Evolutionary conservation across 257 asterid genomes (phyloP).

Genomic region (Salvia splendens): DNA sequence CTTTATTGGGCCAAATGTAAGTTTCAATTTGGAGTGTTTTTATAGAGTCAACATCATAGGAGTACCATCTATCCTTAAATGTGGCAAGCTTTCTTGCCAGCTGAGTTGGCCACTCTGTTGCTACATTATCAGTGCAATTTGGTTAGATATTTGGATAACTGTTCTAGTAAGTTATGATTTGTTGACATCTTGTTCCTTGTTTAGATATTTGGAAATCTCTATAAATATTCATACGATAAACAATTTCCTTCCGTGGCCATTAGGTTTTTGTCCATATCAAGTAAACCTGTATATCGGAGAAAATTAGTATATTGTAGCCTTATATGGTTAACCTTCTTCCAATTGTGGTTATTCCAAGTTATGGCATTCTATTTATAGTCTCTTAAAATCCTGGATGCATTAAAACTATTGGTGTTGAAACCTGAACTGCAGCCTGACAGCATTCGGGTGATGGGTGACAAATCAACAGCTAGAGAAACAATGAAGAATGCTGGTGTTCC

Average conservation of each 20-base stretch:
- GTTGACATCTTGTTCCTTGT: neutral
- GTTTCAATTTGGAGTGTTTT: neutral
- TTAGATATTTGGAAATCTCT: neutral
- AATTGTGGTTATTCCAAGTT: conserved; percentile 17
- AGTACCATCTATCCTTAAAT: neutral
- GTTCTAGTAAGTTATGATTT: neutral
- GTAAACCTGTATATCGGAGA: neutral
- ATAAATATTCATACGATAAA: neutral
- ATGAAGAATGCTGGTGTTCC: conserved; percentile 99
- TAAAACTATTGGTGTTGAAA: conserved; percentile 16
- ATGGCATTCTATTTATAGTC: neutral
- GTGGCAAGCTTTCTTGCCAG: conserved; percentile 20
- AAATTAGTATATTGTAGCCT: neutral
- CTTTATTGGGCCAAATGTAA: conserved; percentile 96
- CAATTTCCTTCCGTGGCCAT: neutral
- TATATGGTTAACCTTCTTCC: neutral
- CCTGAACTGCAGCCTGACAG: conserved; percentile 80
- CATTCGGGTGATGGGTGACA: conserved; percentile 98
- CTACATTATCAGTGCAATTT: neutral
- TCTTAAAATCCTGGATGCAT: neutral
- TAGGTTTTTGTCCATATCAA: neutral
- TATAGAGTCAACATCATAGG: neutral
- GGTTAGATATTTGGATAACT: conserved; percentile 1
- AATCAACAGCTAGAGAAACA: conserved; percentile 97
- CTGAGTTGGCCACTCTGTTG: neutral